A percentile compares a stretch with the other conserved stretches of the same genome.
phyloP scores from a whole-genome alignment of 345 rosid genomes.

The Brassica juncea region DNA sequence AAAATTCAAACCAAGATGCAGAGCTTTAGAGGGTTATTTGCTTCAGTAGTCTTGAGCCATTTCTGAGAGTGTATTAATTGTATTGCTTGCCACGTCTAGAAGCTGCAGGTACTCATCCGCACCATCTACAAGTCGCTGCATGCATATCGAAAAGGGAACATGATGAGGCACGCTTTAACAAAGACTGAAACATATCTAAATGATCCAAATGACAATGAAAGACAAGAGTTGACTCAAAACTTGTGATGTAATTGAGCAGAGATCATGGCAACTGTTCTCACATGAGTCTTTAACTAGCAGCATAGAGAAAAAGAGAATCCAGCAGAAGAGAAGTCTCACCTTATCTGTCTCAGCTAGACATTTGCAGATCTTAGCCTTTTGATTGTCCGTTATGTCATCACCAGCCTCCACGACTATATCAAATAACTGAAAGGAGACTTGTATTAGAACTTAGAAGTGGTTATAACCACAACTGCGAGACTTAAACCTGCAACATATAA shows the following conservation, averaged over 20 bases:
- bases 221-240: neutral
- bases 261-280: neutral
- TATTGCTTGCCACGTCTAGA: conserved; percentile 71
- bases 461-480: neutral
- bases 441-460: conserved; percentile 22
- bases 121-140: conserved; percentile 89
- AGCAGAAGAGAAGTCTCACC: conserved; percentile 43
- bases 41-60: conserved; percentile 65
- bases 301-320: neutral
- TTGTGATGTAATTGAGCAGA: neutral
- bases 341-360: conserved; percentile 76
- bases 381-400: conserved; percentile 77
- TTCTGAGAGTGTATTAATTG: conserved; percentile 65
- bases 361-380: conserved; percentile 89
- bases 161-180: neutral
- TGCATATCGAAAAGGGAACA: conserved; percentile 11
- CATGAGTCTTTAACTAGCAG: conserved; percentile 6
- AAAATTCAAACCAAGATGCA: neutral
- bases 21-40: neutral
- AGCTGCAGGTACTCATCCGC: conserved; percentile 98
- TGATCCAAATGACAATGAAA: neutral
- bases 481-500: neutral
- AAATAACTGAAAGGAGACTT: conserved; percentile 55
- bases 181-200: neutral
- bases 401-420: conserved; percentile 61